Base-by-base conservation (phyloP, 768 basidiomycete species). In the Atractiella rhizophila region DNA sequence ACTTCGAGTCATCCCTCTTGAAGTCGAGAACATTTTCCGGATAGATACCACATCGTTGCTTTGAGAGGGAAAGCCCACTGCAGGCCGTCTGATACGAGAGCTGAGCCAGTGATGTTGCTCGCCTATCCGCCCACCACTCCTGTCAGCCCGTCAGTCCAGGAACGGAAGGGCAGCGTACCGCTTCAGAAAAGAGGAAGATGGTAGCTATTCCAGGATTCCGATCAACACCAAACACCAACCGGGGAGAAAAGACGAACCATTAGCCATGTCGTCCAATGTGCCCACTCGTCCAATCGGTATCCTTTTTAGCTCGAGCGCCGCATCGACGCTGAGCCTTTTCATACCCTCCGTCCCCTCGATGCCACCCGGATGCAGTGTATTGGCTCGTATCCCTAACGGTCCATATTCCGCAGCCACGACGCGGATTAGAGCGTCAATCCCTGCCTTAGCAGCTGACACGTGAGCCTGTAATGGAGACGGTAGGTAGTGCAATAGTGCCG, bases 351-450 rank as follows among this genome's bases (percentile, higher is more conserved):
- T 91, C 9, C 65, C 70, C 4, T 54, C 67, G 43, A 88, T 86
- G n/a, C 5, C 78, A 73, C 3, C 85, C 77, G 4, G 81, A 80
- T 4, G 79, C 67, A 50, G 83, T 72, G 59, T 24, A 56, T 62
- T 91, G 15, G 80, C 79, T 34, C 86, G 73, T 16, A 96, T 72
- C n/a, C 88, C 88, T 50, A 71, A 68, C 4, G 86, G 88, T 1
- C 86, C 88, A 61, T 88, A 85, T 60, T 96, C 86, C 11, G 88
- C 69, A 2, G 86, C 83, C 21, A 94, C 60, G 3, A 80, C 83
- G 2, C 67, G 66, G 40, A 78, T 80, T 5, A 85, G 64, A 0
- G 85, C 82, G 55, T 98, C 86, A 27, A 96, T 71, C 15, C 68
- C 88, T 0, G 88, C 85, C 59, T 96, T 98, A 19, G 86, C 86